Conservation (phyloP, 1,139 yeast species). For the Pneumocystis oryctolagi region DNA sequence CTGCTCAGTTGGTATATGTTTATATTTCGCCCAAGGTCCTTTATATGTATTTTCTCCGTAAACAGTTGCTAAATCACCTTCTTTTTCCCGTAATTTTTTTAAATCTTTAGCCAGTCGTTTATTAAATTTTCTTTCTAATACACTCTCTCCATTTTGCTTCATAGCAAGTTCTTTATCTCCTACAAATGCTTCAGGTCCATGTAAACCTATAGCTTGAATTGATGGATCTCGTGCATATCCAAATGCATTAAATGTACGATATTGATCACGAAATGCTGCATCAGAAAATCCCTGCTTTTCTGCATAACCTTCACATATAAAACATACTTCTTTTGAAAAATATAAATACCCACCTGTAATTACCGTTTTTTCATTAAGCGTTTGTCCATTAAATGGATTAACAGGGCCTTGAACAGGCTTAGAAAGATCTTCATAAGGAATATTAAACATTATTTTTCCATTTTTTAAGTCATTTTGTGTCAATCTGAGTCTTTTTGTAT, state of each 20-base stretch:
- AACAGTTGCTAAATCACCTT: conserved; percentile 27
- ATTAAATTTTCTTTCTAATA: conserved; percentile 5
- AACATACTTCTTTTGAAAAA: background rate
- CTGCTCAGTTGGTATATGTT: conserved; percentile 14
- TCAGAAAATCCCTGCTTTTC: conserved; percentile 30
- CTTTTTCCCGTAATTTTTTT: conserved; percentile 24
- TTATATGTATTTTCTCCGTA: conserved; percentile 33
- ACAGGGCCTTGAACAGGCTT: conserved; percentile 17
- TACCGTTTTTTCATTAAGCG: conserved; percentile 17
- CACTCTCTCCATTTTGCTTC: conserved; percentile 14
- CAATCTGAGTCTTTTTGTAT: background rate
- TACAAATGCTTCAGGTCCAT: conserved; percentile 9
- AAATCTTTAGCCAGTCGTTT: conserved; percentile 14
- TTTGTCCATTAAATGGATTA: conserved; percentile 14
- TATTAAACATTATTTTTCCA: conserved; percentile 5
- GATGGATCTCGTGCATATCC: conserved; percentile 25
- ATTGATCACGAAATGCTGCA: conserved; percentile 29
- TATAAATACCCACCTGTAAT: conserved; percentile 18
- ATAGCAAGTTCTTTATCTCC: conserved; percentile 19
- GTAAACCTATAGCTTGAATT: conserved; percentile 6
- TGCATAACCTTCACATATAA: conserved; percentile 21
- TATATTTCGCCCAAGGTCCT: conserved; percentile 49
- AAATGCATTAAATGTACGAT: conserved; percentile 24
- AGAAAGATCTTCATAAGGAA: conserved; percentile 16
- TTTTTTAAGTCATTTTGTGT: background rate